Base-by-base conservation (phyloP, 2,329 filamentous ascomycete species). In the Colletotrichum theobromicola region DNA sequence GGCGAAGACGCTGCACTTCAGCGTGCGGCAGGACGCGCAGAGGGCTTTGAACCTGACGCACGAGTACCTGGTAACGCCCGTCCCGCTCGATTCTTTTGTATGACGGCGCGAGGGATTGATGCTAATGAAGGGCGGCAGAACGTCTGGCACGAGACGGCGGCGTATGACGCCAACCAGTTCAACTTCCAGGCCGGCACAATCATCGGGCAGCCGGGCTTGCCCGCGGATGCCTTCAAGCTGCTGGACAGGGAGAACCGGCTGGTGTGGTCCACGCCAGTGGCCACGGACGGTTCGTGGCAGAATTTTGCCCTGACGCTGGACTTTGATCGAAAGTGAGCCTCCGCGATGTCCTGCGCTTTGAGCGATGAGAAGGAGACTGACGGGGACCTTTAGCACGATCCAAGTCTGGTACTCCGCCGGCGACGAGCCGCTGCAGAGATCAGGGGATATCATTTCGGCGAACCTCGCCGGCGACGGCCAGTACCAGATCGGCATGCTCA, bases 401-500 rank as follows among this genome's bases (percentile, higher is more conserved):
- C 76, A 77, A 60, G 58, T 72, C 18, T 77, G 75, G 75, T 76
- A 74, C 58, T 77, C 75, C 9, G 68, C 74, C 3, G 70, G 67
- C 16, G 37, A 68, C 28, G 58, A 60, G 15, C 68, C 60, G 24
- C 73, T 77, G 18, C 18, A 28, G 34, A 75, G 67, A 57, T 55
- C 55, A 21, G 69, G 63, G 10, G 16, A 35, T 3, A 35, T 24
- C 69, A 26, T 73, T n/a, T 57, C 42, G 32, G 63, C 70, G 5
- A 28, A 73, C 18, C 69, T 75, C 57, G 57, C 63, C 30, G 72
- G 72, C 8, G 7, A 64, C 4, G 72, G 69, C 13, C 72, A 75
- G 8, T 72, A 88, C 81, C 90, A 92, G 81, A 85, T 92, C 35
- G 90, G 90, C 62, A 85, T 92, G 24, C 82, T 92, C 74, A 92